phyloP scores from a whole-genome alignment of 23 red algal species.

The Cyanidiococcus yangmingshanensis region DNA sequence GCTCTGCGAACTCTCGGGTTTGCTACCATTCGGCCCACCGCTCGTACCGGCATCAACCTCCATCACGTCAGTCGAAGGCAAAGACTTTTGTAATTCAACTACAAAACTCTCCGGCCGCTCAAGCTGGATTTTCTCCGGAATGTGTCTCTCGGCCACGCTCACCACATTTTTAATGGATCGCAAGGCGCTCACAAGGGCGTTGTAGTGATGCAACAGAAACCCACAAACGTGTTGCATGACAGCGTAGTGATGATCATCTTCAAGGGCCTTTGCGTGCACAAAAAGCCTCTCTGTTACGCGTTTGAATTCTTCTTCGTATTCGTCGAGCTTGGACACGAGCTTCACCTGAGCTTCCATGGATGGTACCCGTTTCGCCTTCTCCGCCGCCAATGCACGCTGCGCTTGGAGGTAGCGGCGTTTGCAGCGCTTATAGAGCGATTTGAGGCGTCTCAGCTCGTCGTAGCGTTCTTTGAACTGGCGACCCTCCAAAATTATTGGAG shows the following conservation, averaged over 20 bases:
- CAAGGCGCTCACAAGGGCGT: conserved; percentile 8
- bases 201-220: conserved; percentile 33
- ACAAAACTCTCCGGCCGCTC: background rate
- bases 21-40: background rate
- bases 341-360: conserved; percentile 38
- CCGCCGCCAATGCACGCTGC: conserved; percentile 9
- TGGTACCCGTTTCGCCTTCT: conserved; percentile 20
- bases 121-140: conserved; percentile 18
- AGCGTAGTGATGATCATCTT: conserved; percentile 28
- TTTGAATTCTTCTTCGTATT: conserved; percentile 14
- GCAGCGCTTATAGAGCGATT: conserved; percentile 23
- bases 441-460: conserved; percentile 23
- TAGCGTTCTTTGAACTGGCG: conserved; percentile 28
- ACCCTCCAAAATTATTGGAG: conserved; percentile 23
- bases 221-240: conserved; percentile 28
- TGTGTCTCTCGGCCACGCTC: background rate
- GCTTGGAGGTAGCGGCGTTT: conserved; percentile 20
- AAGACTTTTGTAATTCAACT: background rate
- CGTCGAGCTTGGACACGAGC: conserved; percentile 20
- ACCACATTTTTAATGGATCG: background rate
- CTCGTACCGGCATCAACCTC: background rate
- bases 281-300: conserved; percentile 22
- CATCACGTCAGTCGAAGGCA: background rate
- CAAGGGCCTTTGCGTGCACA: conserved; percentile 13
- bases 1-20: background rate